Base-by-base conservation (phyloP, 1,284 basidiomycete species). In the Marasmius oreades region DNA sequence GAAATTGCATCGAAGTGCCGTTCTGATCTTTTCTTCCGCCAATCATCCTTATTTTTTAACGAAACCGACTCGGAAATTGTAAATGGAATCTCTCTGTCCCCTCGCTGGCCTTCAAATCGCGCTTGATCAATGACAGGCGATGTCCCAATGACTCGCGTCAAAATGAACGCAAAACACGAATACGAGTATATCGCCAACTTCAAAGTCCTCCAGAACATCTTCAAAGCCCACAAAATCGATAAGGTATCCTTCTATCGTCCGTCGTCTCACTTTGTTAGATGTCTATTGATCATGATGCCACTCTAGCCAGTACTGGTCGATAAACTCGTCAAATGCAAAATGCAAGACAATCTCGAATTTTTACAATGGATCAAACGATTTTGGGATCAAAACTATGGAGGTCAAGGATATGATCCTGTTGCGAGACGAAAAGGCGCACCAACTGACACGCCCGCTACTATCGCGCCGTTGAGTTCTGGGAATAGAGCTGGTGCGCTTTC, bases 321-420 rank as follows among this genome's bases (percentile, higher is more conserved):
- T 63, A 88, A 81, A 65, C 84, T 99, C 53, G 86, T 95, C 48
- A 96, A 96, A 75, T 99, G 96, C 80, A 98, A 98, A 79, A 99
- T 99, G 96, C 97, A 98, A 74, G 97, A 99, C 74, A 99, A 99
- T 73, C 88, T 99, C 64, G 97, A 99, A 71, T 99, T 99, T 74
- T 71, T 96, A 56, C 96, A 99, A 73, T 99, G 96, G 96, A 81
- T 94, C 67, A 95, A 95, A 70, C 90, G 90, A 54, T 98, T 89
- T 74, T 99, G 97, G 96, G 95, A 98, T 68, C 75, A 83, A 46
- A 93, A 97, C 77, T 95, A 87, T 69, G 85, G 87, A 3, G 96
- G 95, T 0, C 88, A 92, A 55, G 81, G 80, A 6, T 99, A 99
- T 69, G 95, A 99, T 69, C 79, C 97, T 0, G 86, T 90, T 1